Percentiles rank a stretch among this genome's conserved stretches.
These are phyloP conservation scores for Arabidopsis lyrata DNA, from an alignment of 441 rosid genomes.

Conservation along the genomic window DNA sequence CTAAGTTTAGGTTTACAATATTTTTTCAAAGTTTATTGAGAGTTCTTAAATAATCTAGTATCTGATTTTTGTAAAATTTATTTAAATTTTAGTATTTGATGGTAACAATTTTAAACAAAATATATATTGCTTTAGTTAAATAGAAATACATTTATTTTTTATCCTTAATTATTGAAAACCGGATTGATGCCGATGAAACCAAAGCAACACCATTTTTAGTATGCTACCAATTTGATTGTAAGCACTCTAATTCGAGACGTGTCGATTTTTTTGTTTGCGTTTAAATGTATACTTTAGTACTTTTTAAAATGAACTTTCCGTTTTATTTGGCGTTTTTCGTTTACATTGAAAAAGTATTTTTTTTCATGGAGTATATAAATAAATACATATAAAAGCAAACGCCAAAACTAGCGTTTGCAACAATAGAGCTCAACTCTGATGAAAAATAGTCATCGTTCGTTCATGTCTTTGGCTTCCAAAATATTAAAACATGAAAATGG, in stretches of 20 bases:
- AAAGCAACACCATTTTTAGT: neutral
- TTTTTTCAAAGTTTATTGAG: neutral
- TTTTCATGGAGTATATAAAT: neutral
- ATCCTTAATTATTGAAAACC: neutral
- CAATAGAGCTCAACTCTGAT: neutral
- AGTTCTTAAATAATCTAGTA: neutral
- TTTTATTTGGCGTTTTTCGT: neutral
- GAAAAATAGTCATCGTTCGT: neutral
- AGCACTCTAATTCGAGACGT: neutral
- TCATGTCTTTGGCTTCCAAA: neutral
- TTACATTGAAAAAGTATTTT: neutral
- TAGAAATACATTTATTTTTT: neutral
- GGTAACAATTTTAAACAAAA: neutral
- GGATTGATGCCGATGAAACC: neutral
- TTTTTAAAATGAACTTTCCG: neutral
- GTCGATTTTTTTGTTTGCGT: neutral
- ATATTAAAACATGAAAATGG: neutral
- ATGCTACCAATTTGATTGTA: slow-evolving; percentile 7
- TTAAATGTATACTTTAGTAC: neutral
- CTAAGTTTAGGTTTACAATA: neutral
- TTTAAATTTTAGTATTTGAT: neutral
- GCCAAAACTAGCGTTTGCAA: neutral
- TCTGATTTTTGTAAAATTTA: neutral
- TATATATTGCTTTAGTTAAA: too few relatives aligned
- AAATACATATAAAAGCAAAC: neutral